These are phyloP conservation scores for Claviceps purpurea DNA, from an alignment of 2,329 filamentous ascomycete species.

Conservation along the genomic window DNA sequence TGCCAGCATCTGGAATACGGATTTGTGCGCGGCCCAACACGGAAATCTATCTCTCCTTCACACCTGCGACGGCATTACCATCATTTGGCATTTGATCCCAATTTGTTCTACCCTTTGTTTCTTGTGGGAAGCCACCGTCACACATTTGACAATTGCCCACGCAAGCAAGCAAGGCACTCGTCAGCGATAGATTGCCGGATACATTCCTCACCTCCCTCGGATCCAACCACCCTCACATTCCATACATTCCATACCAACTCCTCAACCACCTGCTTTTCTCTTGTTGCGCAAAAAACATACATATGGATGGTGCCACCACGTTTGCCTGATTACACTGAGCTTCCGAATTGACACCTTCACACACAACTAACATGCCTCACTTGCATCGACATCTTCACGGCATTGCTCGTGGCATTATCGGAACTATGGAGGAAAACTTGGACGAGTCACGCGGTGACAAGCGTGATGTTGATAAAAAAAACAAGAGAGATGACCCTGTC, in stretches of 20 bases:
- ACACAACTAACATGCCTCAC: slow-evolving; percentile 15
- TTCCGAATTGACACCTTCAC: neutral
- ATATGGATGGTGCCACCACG: slow-evolving; percentile 5
- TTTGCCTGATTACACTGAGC: neutral
- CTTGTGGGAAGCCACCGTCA: neutral
- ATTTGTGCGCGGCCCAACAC: too few relatives aligned
- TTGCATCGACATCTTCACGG: slow-evolving; percentile 16
- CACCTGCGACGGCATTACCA: neutral
- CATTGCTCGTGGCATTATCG: slow-evolving; percentile 1
- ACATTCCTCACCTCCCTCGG: slow-evolving; percentile 15
- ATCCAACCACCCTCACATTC: slow-evolving; percentile 16
- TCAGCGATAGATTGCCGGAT: slow-evolving; percentile 11
- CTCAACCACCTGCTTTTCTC: slow-evolving; percentile 3
- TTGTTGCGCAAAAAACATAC: slow-evolving; percentile 2
- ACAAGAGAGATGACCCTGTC: neutral
- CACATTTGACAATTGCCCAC: slow-evolving; percentile 7
- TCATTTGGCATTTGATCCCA: slow-evolving; percentile 15
- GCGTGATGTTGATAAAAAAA: neutral
- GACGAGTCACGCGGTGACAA: neutral
- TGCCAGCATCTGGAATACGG: neutral
- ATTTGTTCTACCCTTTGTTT: slow-evolving; percentile 8
- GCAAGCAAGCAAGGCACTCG: slow-evolving; percentile 9
- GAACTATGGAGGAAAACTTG: neutral
- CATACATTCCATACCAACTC: slow-evolving; percentile 17
- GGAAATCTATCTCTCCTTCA: too few relatives aligned